Conservation (phyloP, 352 stramenopile species). For the Pythium coloratum region DNA sequence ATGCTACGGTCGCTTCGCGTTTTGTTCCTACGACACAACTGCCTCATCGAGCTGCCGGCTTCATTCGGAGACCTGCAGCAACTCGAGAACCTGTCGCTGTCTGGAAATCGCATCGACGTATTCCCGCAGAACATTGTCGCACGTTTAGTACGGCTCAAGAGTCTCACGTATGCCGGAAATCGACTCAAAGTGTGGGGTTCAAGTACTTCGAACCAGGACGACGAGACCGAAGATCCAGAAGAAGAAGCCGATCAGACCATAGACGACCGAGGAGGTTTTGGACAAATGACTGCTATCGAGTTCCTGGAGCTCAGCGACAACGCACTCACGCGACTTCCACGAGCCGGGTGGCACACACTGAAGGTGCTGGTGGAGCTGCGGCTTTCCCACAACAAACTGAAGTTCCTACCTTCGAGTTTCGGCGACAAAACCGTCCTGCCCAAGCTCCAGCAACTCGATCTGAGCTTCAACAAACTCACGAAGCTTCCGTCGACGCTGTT, state of each 20-base stretch:
- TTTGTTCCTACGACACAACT: constrained; percentile 42
- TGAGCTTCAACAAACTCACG: constrained; percentile 43
- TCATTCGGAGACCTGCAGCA: constrained; percentile 40
- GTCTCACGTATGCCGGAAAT: constrained; percentile 49
- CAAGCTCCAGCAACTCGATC: constrained; percentile 41
- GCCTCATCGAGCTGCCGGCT: constrained; percentile 38
- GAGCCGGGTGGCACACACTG: constrained; percentile 32
- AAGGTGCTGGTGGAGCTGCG: constrained; percentile 39
- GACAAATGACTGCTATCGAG: constrained; percentile 22
- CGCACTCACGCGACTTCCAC: constrained; percentile 30
- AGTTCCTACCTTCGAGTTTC: constrained; percentile 29
- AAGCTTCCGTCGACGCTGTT: constrained; percentile 32
- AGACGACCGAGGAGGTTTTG: constrained; percentile 27
- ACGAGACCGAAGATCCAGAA: constrained; percentile 15
- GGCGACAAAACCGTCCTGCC: constrained; percentile 12
- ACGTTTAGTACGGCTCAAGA: constrained; percentile 26
- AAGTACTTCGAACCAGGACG: neutral
- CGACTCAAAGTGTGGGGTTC: constrained; percentile 37
- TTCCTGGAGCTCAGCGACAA: constrained; percentile 61
- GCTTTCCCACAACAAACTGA: constrained; percentile 45
- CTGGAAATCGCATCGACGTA: constrained; percentile 46
- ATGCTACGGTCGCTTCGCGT: constrained; percentile 30
- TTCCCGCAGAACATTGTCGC: constrained; percentile 34
- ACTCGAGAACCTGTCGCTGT: constrained; percentile 43
- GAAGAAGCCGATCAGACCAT: constrained; percentile 7